Base-by-base conservation (phyloP, 768 basidiomycete species). In the Auricularia cornea region DNA sequence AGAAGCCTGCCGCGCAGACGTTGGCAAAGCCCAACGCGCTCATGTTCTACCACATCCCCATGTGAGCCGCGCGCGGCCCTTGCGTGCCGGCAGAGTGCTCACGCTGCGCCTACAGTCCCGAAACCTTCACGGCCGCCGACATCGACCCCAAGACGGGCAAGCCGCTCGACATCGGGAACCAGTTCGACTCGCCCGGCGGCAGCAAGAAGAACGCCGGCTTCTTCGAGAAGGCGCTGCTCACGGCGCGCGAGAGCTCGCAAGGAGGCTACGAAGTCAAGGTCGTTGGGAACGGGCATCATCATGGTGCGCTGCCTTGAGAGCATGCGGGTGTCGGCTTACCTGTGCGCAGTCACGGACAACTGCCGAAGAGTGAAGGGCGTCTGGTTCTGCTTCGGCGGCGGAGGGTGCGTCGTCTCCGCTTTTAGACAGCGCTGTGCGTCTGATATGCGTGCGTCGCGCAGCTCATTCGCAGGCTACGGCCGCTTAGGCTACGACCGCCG, bases 41-140 rank as follows among this genome's bases (percentile, higher is more conserved):
- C 68, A 91, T 93, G 89, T 97, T 96, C 77, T 98, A 97, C 86
- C 96, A 98, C 68, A 98, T 99, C 56, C 96, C 96, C 59, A 71
- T 98, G n/a, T n/a, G n/a, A n/a, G n/a, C n/a, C n/a, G n/a, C n/a
- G n/a, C n/a, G n/a, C n/a, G n/a, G n/a, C n/a, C n/a, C n/a, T n/a
- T n/a, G n/a, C n/a, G n/a, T n/a, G n/a, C n/a, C n/a, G n/a, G n/a
- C n/a, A n/a, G n/a, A n/a, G n/a, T n/a, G n/a, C n/a, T n/a, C n/a
- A n/a, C n/a, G n/a, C n/a, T n/a, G n/a, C n/a, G n/a, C n/a, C n/a
- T n/a, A n/a, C n/a, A n/a, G n/a, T 33, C 85, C 83, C 60, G 92
- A 95, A 73, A 81, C 92, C 1, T 95, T 91, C 71, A 70, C 73
- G 1, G 77, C 77, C 23, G 76, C 90, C 0, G 94, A 97, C 72